Evolutionary conservation across 2,329 filamentous ascomycete genomes (phyloP).

Genomic region (Aspergillaceae sp.): DNA sequence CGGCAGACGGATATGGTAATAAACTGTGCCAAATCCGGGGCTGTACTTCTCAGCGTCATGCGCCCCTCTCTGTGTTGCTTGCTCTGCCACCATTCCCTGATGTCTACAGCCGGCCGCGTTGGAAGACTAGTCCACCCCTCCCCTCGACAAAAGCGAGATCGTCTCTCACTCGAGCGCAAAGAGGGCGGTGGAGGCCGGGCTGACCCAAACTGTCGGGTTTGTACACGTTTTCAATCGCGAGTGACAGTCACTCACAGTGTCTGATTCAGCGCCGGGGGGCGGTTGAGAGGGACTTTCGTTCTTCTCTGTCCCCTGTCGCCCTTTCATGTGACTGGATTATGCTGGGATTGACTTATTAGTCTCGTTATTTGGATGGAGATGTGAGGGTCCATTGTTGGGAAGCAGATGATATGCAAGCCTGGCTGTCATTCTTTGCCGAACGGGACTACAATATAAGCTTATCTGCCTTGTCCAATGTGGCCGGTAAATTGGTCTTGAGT

Average conservation of each 20-base stretch:
- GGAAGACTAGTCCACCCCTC: not conserved
- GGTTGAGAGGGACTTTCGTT: conserved; percentile 4
- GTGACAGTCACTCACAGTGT: not conserved
- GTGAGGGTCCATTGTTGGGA: too few relatives aligned
- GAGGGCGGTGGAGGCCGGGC: not conserved
- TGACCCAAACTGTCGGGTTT: conserved; percentile 20
- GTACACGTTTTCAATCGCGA: conserved; percentile 7
- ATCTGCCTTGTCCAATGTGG: too few relatives aligned
- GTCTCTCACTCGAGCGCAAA: not conserved
- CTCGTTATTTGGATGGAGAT: too few relatives aligned
- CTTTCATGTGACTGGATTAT: conserved; percentile 1
- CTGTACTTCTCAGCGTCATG: too few relatives aligned
- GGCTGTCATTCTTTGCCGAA: too few relatives aligned
- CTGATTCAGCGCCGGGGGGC: not conserved
- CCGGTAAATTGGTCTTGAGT: too few relatives aligned
- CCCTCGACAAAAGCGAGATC: not conserved
- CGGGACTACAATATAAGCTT: too few relatives aligned
- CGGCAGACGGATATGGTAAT: too few relatives aligned
- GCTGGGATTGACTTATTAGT: not conserved
- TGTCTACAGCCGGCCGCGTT: not conserved
- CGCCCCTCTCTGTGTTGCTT: too few relatives aligned
- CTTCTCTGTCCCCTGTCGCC: conserved; percentile 4
- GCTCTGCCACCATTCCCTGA: too few relatives aligned
- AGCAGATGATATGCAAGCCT: too few relatives aligned
- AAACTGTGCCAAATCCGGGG: too few relatives aligned